Evolutionary conservation across 2,329 filamentous ascomycete genomes (phyloP), one percentile per base, ranked within the genome.

Genomic region (Fusarium sp.): DNA sequence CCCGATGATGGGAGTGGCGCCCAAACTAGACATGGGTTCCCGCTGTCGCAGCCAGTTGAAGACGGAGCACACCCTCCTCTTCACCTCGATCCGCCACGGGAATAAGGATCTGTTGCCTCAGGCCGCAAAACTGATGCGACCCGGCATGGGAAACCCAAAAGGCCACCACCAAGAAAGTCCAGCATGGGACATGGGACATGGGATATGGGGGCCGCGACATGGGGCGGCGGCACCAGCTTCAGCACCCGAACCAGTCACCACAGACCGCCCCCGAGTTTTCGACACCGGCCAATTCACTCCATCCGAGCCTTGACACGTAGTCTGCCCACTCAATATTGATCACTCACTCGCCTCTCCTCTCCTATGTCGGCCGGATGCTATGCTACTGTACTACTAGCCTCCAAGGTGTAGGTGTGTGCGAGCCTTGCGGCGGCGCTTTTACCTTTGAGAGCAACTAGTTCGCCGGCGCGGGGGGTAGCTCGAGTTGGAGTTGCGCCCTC

Each of bases 1-100:
- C 70, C 69, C 68, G 56, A 79, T 79, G 77, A 79, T 79, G 77
- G 77, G 77, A 76, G 77, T 79, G 77, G 77, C 77, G 76, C 64
- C 47, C 40, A 57, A 60, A 52, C 73, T 72, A 75, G 67, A 71
- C 77, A 79, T 73, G 76, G 76, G 61, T 54, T 62, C 37, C 69
- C 62, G 63, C 62, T 70, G 57, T 65, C 42, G 59, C 71, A 77
- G 57, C 77, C 76, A 79, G 74, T 79, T 57, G 62, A 69, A 58
- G 67, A 66, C 62, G 59, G 60, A 69, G 57, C 29, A 27, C 56
- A 47, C 70, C 68, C 67, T 74, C 73, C 77, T 62, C 63, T 58
- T 66, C 59, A 57, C 50, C 38, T 37, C 35, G 65, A 70, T 62
- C 71, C 67, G 60, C 69, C 52, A 57, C 77, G 77, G 77, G 65